Evolutionary conservation across 75 land plant genomes (phyloP), one percentile per base, ranked within the genome.

Genomic region (Sequoiadendron giganteum): DNA sequence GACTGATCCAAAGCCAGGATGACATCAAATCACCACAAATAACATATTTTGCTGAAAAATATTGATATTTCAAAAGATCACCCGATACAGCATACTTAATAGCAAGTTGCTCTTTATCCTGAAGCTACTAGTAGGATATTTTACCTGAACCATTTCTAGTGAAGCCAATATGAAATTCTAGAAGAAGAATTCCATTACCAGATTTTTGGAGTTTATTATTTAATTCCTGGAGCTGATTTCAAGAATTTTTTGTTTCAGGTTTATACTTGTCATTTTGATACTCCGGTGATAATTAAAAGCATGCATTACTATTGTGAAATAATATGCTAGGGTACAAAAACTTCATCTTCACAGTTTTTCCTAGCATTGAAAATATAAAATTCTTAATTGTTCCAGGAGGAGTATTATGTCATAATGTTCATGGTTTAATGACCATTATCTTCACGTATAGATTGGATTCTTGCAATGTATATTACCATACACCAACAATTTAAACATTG

Each of bases 1-100:
- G 96, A 43, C 83, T 97, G 85, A 92, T 97, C 43, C 98, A 97
- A 87, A 94, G 98, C 88, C 98, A 94, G 77, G 95, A 96, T 43
- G 97, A 94, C 32, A 97, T 97, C 30, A 89, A 92, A n/a, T 93
- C 93, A 18, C 98, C 99, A 9, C 28, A 90, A 86, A 87, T 92
- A n/a, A 89, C 73, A 83, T 93, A 91, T 87, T 90, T 87, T 40
- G 95, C 99, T 73, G 93, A 92, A 87, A 91, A 47, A 79, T 95
- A 54, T 56, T 85, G 68, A 85, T 11, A 3, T 75, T 34, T 10
- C 14, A 7, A 2, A 3, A 34, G 14, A 1, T 32, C 38, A 10
- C 39, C 36, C 3, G 4, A 75, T 34, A 32, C 16, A 32, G 15
- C 38, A 34, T 75, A 34, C 16, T 11, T 10, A 32, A 11, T 11